phyloP scores from a whole-genome alignment of 257 asterid species.

The Solanum pennellii region DNA sequence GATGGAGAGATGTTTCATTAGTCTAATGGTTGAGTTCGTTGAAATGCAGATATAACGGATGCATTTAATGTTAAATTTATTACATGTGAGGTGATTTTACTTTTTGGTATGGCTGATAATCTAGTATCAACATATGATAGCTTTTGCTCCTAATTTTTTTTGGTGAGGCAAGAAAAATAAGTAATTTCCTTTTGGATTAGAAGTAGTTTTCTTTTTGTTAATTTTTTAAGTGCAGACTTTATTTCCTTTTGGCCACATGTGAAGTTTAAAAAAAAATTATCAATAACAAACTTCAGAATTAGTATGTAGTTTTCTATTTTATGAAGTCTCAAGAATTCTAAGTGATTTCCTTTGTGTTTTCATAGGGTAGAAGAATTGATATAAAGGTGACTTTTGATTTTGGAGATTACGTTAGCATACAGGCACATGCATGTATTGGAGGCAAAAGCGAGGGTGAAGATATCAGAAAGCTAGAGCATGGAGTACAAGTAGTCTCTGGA shows the following conservation, averaged over 20 bases:
- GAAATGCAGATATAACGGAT: neutral
- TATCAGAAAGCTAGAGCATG: constrained; percentile 86
- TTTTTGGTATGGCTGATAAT: neutral
- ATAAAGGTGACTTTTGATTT: constrained; percentile 67
- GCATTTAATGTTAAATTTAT: neutral
- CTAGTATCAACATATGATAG: neutral
- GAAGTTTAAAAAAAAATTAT: neutral
- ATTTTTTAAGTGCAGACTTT: neutral
- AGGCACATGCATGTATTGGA: constrained; percentile 94
- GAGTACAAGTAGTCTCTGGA: constrained; percentile 96
- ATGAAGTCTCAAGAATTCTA: neutral
- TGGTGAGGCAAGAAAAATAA: too few species aligned
- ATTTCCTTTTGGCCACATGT: neutral
- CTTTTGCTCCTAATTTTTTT: neutral
- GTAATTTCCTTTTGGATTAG: too few species aligned
- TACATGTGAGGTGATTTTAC: neutral
- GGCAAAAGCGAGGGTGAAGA: constrained; percentile 97
- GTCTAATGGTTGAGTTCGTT: neutral
- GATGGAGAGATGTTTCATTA: neutral
- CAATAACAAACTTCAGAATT: neutral
- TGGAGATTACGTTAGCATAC: constrained; percentile 73
- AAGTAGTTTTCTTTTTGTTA: too few species aligned
- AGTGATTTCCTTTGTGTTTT: neutral
- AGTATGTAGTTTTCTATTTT: neutral
- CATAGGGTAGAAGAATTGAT: constrained; percentile 88